Base-by-base conservation (phyloP, 768 basidiomycete species). In the Tulasnella calospora region DNA sequence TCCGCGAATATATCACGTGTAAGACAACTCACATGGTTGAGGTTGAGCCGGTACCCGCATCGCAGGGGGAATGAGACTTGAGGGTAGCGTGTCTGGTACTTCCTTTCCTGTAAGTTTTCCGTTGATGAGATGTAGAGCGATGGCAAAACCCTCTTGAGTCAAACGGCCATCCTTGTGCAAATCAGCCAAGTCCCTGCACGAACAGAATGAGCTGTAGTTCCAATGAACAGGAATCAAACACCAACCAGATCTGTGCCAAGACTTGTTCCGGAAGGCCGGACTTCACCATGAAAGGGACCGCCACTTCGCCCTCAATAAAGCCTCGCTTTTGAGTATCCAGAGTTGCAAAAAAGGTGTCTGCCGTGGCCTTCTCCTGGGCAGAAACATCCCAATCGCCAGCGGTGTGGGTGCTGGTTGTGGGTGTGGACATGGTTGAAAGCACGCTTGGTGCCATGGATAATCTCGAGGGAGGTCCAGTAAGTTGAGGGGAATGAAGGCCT, bases 211-310 rank as follows among this genome's bases (percentile, higher is more conserved):
- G 79, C 38, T 41, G 79, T 0, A 74, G 46, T 23, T 27, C 7
- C 51, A 67, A 46, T 67, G 74, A n/a, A 23, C 44, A 46, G 40
- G 33, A 71, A 70, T 7, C 44, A 35, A 78, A 33, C 30, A 86
- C 92, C 74, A 82, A 97, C 97, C 98, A 99, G 72, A 99, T 87
- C 81, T 89, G 92, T 5, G 98, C 98, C n/a, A 99, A 88, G 35
- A 89, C 88, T 36, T 92, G 91, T 79, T 94, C 93, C 1, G 91
- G 88, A 70, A 99, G 85, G 70, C 93, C 91, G 41, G 95, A 96
- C 84, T 95, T 91, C 79, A 97, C 83, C 92, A 99, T 93, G 85
- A 99, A 99, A 3, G 94, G 95, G 6, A 98, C 98, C 10, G 95
- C 98, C 44, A 94, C 90, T 79, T 97, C 95, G 10, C 96, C 96